These are phyloP conservation scores for Epichloe aotearoae DNA, from an alignment of 2,329 filamentous ascomycete genomes.

Conservation along the genomic window DNA sequence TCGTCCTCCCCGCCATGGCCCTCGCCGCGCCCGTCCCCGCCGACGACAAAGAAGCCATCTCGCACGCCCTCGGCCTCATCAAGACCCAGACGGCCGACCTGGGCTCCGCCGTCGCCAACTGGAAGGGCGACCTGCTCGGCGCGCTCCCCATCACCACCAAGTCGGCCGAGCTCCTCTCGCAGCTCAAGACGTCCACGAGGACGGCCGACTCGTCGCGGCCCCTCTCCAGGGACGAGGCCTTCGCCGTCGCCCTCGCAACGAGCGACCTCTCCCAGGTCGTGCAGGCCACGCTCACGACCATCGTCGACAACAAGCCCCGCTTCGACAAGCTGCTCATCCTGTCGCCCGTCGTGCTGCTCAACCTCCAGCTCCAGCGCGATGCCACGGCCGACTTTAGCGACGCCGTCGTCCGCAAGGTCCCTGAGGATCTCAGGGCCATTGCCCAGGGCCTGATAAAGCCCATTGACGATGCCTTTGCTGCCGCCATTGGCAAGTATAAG, in stretches of 20 bases:
- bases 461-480: slow-evolving; percentile 25
- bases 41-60: slow-evolving; percentile 4
- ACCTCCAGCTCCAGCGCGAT: slow-evolving; percentile 25
- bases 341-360: slow-evolving; percentile 28
- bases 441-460: slow-evolving; percentile 23
- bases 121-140: slow-evolving; percentile 25
- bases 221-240: slow-evolving; percentile 24
- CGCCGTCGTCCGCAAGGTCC: slow-evolving; percentile 27
- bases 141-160: slow-evolving; percentile 27
- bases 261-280: slow-evolving; percentile 22
- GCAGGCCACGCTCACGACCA: slow-evolving; percentile 23
- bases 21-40: background rate
- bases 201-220: slow-evolving; percentile 23
- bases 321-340: slow-evolving; percentile 31
- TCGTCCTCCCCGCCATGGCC: slow-evolving; percentile 2
- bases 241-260: slow-evolving; percentile 25
- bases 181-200: slow-evolving; percentile 25
- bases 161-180: slow-evolving; percentile 24
- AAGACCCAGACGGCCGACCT: slow-evolving; percentile 19
- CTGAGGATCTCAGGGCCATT: slow-evolving; percentile 16
- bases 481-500: slow-evolving; percentile 18
- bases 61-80: slow-evolving; percentile 21
- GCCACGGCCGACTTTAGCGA: slow-evolving; percentile 25
- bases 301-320: slow-evolving; percentile 27
- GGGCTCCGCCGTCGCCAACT: slow-evolving; percentile 20